These are phyloP conservation scores for Blastomyces parvus DNA, from an alignment of 2,329 filamentous ascomycete species.

Conservation along the genomic window DNA sequence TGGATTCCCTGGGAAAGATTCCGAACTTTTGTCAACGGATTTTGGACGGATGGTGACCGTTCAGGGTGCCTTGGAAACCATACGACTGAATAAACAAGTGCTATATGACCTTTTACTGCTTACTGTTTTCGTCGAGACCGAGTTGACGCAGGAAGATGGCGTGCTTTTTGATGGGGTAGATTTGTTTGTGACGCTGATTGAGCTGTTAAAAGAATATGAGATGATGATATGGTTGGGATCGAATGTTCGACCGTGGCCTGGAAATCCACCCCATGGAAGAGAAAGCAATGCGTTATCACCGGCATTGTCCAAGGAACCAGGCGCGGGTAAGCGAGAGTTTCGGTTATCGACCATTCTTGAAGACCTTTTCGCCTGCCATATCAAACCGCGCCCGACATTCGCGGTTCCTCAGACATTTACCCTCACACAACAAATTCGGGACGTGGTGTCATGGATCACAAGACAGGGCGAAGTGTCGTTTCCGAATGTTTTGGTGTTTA, in stretches of 20 bases:
- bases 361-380: conserved; percentile 37
- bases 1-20: conserved; percentile 33
- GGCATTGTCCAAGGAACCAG: conserved; percentile 11
- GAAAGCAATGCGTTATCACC: conserved; percentile 23
- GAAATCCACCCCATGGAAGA: conserved; percentile 18
- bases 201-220: conserved; percentile 62
- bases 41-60: conserved; percentile 69
- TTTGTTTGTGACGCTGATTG: conserved; percentile 55
- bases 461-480: conserved; percentile 48
- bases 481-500: conserved; percentile 54
- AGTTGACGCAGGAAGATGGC: conserved; percentile 64
- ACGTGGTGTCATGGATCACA: conserved; percentile 38
- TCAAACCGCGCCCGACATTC: conserved; percentile 34
- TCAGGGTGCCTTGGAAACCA: conserved; percentile 67
- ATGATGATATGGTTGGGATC: conserved; percentile 56
- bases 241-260: conserved; percentile 29
- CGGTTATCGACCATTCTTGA: conserved; percentile 32
- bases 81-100: conserved; percentile 61
- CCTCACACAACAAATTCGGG: conserved; percentile 35
- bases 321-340: conserved; percentile 18
- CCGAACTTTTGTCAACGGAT: conserved; percentile 47
- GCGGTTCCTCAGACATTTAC: conserved; percentile 35
- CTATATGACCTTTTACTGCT: conserved; percentile 76
- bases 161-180: conserved; percentile 54
- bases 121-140: conserved; percentile 75